Base-by-base conservation (phyloP, 768 basidiomycete genomes). In the Boletus reticuloceps region DNA sequence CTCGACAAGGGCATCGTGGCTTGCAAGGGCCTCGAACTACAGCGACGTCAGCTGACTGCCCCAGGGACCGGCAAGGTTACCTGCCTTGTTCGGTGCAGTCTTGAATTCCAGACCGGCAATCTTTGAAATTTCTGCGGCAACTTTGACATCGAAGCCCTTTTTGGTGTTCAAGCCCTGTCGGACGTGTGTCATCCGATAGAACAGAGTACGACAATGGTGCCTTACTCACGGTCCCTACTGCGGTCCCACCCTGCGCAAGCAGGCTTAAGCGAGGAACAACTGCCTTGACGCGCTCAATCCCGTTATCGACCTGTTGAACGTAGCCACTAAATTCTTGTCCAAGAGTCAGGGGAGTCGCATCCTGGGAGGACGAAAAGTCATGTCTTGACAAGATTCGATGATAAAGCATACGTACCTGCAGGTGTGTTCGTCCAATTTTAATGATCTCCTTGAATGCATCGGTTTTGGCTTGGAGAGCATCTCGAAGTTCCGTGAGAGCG, bases 311-410 rank as follows among this genome's bases (percentile, higher is more conserved):
- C 74, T 99, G 97, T 69, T 94, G 91, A 17, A 94, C 97, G 74
- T 99, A 99, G 36, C 97, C 97, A 54, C 90, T 92, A 76, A 99
- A 98, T 76, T 99, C 97, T 77, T 98, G 97, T 16, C 97, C 97
- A 39, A 99, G 85, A 16, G 97, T 98, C 61, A 99, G 75, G 13
- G 97, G 97, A 0, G 97, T 98, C 4, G 97, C 97, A 72, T 99
- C 97, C 88, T 97, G 68, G 19, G 52, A 47, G 52, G 53, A 55
- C 20, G 40, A 59, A 17, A 29, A 32, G 36, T 46, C 48, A 40
- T 7, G 40, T 34, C 1, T 44, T 34, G 51, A 50, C 27, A 27
- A n/a, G 25, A 19, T 22, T 22, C 34, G 42, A 46, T 11, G 34
- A 19, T 1, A 44, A 38, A 27, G 27, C 13, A 44, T 38, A 48